These are phyloP conservation scores for Sclerotinia trifoliorum DNA, from an alignment of 2,329 filamentous ascomycete genomes.

Conservation along the genomic window DNA sequence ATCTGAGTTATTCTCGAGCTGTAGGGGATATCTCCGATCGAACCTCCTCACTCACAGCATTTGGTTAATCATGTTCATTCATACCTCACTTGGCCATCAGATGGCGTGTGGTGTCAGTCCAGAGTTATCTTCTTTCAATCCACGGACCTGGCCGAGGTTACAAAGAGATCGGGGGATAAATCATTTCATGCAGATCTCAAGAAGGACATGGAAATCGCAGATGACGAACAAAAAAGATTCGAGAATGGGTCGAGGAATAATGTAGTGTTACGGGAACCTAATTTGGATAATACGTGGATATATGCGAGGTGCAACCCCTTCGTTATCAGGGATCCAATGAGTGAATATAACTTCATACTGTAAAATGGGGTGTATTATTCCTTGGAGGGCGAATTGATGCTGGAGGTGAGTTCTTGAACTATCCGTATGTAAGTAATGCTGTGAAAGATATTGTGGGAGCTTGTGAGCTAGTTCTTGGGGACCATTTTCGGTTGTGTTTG, in stretches of 20 bases:
- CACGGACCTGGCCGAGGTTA: constrained; percentile 1
- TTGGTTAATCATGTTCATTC: neutral
- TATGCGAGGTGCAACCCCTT: constrained; percentile 5
- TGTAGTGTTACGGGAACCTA: neutral
- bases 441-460: neutral
- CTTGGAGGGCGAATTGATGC: too few relatives aligned
- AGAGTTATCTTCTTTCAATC: neutral
- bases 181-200: constrained; percentile 4
- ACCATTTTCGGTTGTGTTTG: neutral
- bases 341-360: neutral
- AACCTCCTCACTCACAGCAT: neutral
- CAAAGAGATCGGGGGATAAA: neutral
- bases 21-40: neutral
- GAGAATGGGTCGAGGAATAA: constrained; percentile 5
- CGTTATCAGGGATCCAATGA: neutral
- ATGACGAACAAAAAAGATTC: neutral
- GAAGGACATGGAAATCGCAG: neutral
- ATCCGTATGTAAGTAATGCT: neutral
- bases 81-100: neutral
- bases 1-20: neutral
- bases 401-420: neutral
- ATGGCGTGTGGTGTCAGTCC: neutral
- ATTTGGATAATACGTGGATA: constrained; percentile 6
- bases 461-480: neutral
- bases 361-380: neutral